phyloP scores from a whole-genome alignment of 2,329 filamentous ascomycete genomes.

The Aspergillus felis region DNA sequence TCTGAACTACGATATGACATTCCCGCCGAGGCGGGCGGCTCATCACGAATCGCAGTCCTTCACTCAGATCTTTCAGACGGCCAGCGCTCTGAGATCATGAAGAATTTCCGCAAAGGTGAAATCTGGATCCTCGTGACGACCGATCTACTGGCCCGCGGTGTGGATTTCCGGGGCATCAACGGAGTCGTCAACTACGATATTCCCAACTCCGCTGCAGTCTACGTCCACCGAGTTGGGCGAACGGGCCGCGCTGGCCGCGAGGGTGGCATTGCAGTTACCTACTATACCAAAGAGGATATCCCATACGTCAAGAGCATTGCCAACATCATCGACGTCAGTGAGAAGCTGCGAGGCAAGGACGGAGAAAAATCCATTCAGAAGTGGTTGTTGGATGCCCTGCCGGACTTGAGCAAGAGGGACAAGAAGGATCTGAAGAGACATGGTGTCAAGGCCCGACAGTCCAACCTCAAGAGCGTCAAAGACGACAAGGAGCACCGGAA shows the following conservation, averaged over 20 bases:
- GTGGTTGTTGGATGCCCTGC: conserved; percentile 85
- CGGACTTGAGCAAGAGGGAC: conserved; percentile 76
- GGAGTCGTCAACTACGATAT: conserved; percentile 98
- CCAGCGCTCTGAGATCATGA: conserved; percentile 76
- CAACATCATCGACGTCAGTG: conserved; percentile 82
- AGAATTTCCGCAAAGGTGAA: conserved; percentile 83
- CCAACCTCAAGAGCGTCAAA: conserved; percentile 39
- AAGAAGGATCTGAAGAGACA: conserved; percentile 76
- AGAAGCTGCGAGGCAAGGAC: conserved; percentile 59
- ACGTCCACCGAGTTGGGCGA: conserved; percentile 88
- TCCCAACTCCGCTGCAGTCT: conserved; percentile 81
- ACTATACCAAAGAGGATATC: conserved; percentile 94
- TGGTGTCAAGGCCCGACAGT: conserved; percentile 70
- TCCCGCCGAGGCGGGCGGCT: conserved; percentile 78
- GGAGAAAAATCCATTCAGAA: conserved; percentile 63
- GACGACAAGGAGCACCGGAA: conserved; percentile 44
- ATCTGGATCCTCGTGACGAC: conserved; percentile 97
- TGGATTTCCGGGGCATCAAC: conserved; percentile 93
- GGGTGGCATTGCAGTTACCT: conserved; percentile 85
- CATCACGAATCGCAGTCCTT: conserved; percentile 78
- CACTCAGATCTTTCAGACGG: conserved; percentile 80
- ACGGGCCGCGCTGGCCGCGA: conserved; percentile 84
- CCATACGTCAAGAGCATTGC: conserved; percentile 85
- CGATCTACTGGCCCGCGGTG: conserved; percentile 82
- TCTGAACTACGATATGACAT: conserved; percentile 94